A percentile compares a stretch with the other conserved stretches of the same genome.
Evolutionary conservation across 331 rosid species (phyloP).

Genomic region (Quercus phellos): DNA sequence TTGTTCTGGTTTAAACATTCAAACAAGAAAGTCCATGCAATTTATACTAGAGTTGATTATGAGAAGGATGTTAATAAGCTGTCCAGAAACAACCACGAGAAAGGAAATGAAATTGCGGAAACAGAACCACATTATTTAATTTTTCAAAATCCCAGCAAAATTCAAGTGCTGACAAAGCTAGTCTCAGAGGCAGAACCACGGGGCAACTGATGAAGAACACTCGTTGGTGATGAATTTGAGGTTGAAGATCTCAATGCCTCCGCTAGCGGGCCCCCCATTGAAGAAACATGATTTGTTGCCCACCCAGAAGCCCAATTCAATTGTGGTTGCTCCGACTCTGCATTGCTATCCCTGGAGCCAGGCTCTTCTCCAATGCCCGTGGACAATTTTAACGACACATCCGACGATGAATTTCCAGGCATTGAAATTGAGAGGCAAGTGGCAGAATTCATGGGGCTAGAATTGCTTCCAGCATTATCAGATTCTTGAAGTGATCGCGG

Average conservation of each 20-base stretch:
- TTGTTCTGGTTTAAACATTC: background rate
- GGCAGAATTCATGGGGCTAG: conserved; percentile 33
- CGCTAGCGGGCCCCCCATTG: conserved; percentile 98
- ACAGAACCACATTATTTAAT: background rate
- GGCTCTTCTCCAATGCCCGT: conserved; percentile 55
- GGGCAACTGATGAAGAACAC: conserved; percentile 73
- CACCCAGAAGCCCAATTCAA: conserved; percentile 70
- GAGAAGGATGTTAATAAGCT: background rate
- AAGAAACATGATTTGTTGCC: conserved; percentile 62
- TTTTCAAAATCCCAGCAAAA: background rate
- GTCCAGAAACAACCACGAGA: background rate
- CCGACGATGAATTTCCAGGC: conserved; percentile 57
- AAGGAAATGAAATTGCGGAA: background rate
- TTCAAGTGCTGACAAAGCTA: conserved; percentile 42
- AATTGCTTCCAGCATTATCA: conserved; percentile 36
- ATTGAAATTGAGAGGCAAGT: conserved; percentile 74
- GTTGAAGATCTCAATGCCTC: conserved; percentile 83
- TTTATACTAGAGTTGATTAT: conserved; percentile 1
- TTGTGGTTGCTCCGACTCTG: conserved; percentile 41
- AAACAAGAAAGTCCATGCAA: background rate
- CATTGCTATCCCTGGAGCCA: conserved; percentile 31
- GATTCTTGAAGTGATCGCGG: conserved; percentile 61
- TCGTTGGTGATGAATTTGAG: conserved; percentile 72
- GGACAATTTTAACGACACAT: conserved; percentile 76
- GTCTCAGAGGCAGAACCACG: conserved; percentile 54